These are phyloP conservation scores for Cenchrus americanus DNA, from an alignment of 176 grass and related monocot genomes.

Conservation along the genomic window DNA sequence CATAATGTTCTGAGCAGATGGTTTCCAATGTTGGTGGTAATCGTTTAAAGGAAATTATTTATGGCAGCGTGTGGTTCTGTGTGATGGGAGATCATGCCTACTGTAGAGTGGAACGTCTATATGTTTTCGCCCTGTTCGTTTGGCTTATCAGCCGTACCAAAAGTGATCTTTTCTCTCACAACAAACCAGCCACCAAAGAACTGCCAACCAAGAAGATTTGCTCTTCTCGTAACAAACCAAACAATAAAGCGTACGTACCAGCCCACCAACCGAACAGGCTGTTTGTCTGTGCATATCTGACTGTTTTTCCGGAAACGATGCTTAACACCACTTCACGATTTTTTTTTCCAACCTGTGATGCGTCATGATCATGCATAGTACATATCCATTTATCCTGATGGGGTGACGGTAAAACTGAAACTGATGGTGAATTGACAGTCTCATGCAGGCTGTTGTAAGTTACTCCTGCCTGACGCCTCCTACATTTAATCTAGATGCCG, in stretches of 20 bases:
- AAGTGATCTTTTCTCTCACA: too few relatives aligned
- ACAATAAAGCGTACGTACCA: too few relatives aligned
- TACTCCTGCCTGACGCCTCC: neutral
- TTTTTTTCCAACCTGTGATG: neutral
- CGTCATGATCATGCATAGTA: neutral
- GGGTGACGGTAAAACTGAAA: neutral
- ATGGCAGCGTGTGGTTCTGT: neutral
- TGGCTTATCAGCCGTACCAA: too few relatives aligned
- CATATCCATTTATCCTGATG: neutral
- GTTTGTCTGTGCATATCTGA: conserved; percentile 45
- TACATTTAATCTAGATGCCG: neutral
- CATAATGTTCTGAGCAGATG: neutral
- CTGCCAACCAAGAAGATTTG: too few relatives aligned
- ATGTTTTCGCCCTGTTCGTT: too few relatives aligned
- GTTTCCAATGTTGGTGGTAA: neutral
- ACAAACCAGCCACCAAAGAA: too few relatives aligned
- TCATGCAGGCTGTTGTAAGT: neutral
- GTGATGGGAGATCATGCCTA: conserved; percentile 27
- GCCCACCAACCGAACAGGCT: too few relatives aligned
- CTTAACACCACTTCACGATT: neutral
- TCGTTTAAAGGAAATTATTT: neutral
- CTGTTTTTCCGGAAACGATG: conserved; percentile 33
- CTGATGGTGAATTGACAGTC: neutral
- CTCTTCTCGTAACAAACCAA: too few relatives aligned
- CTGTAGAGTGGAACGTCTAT: neutral